Evolutionary conservation across 441 rosid species (phyloP), one percentile per base, ranked within the genome.

Genomic region (Populus hybrid): DNA sequence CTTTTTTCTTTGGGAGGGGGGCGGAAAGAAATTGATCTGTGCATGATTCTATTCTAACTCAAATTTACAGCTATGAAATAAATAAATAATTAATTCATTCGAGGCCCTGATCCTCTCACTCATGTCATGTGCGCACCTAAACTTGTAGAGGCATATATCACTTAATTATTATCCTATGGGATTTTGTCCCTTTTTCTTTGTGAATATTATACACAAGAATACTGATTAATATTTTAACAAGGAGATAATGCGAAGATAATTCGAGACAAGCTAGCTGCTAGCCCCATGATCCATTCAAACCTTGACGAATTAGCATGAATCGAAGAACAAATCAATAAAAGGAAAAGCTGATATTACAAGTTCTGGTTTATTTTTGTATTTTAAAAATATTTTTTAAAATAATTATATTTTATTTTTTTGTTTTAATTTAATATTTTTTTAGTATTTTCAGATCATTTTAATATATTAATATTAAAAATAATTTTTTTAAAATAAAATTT

Each of bases 41-140:
- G 70, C 35, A 18, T 30, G 11, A 12, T 75, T 34, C 53, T 50
- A 32, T 23, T 18, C 28, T 16, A 32, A 57, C 8, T 50, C 5
- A 59, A 10, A 57, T 59, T 8, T 30, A 46, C 40, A 35, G 53
- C 50, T 65, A 46, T 46, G 36, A 34, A 34, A 6, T 34, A 34
- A 34, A 0, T 34, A 6, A 34, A 0, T 5, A 82, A 40, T 2
- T 8, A 6, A 40, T 35, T 32, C 32, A 11, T 53, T 8, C 26
- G 34, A 67, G 4, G 11, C 21, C 40, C 32, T 32, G 67, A 50
- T 73, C 23, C n/a, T 36, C 21, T 40, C 20, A 38, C 40, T 20
- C 63, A 7, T 57, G 63, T 46, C 79, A 74, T 70, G 81, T 74
- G 79, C 64, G 38, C 81, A 77, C 63, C 16, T 73, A 70, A 12